Evolutionary conservation across 306 rosid species (phyloP).

Genomic region (Acmispon strigosus): DNA sequence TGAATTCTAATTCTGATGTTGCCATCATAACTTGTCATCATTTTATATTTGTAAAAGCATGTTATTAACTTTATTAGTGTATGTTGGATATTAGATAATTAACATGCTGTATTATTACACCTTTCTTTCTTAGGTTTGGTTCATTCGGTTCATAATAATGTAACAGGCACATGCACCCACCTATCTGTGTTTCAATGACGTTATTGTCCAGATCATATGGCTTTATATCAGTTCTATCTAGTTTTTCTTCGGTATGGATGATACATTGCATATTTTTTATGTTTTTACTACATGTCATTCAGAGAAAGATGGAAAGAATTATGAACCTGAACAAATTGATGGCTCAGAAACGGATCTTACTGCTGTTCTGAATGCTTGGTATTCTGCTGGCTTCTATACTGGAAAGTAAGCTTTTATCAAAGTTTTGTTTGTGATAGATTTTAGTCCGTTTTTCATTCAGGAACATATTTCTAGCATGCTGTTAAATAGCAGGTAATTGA

Average conservation of each 20-base stretch:
- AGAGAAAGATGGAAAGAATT: conserved; percentile 34
- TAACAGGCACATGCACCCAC: not conserved
- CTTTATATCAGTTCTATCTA: not conserved
- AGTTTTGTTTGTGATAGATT: not conserved
- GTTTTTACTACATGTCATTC: conserved; percentile 16
- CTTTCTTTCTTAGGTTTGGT: not conserved
- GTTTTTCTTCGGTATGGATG: not conserved
- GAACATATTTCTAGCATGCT: not conserved
- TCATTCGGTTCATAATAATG: not conserved
- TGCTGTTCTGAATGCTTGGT: conserved; percentile 80
- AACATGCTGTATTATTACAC: not conserved
- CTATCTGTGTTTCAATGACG: conserved; percentile 1
- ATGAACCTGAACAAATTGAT: conserved; percentile 25
- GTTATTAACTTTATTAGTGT: not conserved
- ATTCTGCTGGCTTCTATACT: conserved; percentile 82
- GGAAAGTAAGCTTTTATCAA: conserved; percentile 55
- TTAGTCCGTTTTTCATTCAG: not conserved
- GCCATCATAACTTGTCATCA: not conserved
- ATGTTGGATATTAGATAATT: not conserved
- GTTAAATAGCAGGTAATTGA: not conserved
- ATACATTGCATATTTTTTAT: not conserved
- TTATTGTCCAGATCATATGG: not conserved
- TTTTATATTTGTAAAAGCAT: not conserved
- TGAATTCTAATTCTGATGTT: not conserved
- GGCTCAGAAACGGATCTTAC: conserved; percentile 54